These are phyloP conservation scores for Candida sithepensis DNA, from an alignment of 805 yeast species.

Conservation along the genomic window DNA sequence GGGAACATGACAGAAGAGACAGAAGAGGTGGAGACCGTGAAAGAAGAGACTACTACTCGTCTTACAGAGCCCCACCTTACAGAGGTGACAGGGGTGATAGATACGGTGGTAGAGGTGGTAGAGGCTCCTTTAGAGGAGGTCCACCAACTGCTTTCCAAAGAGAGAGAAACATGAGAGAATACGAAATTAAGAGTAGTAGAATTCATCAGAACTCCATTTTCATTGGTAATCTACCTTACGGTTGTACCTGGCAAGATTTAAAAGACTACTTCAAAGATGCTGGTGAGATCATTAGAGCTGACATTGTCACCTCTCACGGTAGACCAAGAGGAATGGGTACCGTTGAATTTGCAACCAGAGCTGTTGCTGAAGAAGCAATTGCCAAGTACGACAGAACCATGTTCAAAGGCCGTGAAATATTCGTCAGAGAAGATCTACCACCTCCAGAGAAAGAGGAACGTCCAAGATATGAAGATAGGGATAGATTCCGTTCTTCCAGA, in stretches of 20 bases:
- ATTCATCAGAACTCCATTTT: slow-evolving; percentile 68
- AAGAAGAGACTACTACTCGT: slow-evolving; percentile 12
- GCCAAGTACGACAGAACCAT: slow-evolving; percentile 59
- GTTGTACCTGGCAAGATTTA: slow-evolving; percentile 55
- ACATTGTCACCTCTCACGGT: slow-evolving; percentile 73
- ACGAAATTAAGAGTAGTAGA: slow-evolving; percentile 43
- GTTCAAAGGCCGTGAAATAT: slow-evolving; percentile 72
- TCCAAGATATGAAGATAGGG: slow-evolving; percentile 11
- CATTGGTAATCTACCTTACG: slow-evolving; percentile 71
- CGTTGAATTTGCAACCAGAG: slow-evolving; percentile 69
- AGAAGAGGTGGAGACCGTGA: slow-evolving; percentile 25
- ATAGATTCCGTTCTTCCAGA: slow-evolving; percentile 4
- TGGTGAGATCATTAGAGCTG: slow-evolving; percentile 75
- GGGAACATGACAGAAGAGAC: slow-evolving; percentile 14
- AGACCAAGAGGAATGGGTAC: slow-evolving; percentile 89
- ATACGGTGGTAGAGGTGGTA: slow-evolving; percentile 19
- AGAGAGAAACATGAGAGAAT: slow-evolving; percentile 28
- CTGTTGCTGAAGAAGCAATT: slow-evolving; percentile 71
- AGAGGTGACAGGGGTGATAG: slow-evolving; percentile 33
- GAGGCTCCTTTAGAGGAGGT: slow-evolving; percentile 20
- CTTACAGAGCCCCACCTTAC: slow-evolving; percentile 22
- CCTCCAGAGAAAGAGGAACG: slow-evolving; percentile 49
- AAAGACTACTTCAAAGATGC: slow-evolving; percentile 55
- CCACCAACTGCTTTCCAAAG: slow-evolving; percentile 19
- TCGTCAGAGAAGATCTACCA: slow-evolving; percentile 88